Evolutionary conservation across 257 asterid species (phyloP).

Genomic region (Oldenlandia corymbosa): DNA sequence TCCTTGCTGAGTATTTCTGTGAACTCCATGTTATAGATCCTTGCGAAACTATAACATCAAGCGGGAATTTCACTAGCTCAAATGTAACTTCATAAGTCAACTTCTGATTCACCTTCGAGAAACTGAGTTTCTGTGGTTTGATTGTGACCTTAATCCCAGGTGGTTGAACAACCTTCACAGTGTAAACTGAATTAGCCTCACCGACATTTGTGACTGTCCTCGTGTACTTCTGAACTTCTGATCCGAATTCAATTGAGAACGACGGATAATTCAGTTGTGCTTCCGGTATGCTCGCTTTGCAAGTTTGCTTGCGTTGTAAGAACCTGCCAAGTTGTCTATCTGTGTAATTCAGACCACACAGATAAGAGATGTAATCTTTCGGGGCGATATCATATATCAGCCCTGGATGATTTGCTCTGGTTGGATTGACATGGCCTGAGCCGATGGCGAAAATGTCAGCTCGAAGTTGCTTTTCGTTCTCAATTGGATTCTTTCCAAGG

Average conservation of each 20-base stretch:
- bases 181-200: conserved; percentile 5
- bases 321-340: not conserved
- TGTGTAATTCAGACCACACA: conserved; percentile 14
- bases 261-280: conserved; percentile 18
- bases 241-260: conserved; percentile 1
- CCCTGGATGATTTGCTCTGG: conserved; percentile 18
- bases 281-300: not conserved
- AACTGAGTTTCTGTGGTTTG: conserved; percentile 1
- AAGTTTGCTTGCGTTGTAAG: not conserved
- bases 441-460: conserved; percentile 8
- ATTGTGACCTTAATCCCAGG: conserved; percentile 1
- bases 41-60: not conserved
- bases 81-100: conserved; percentile 14
- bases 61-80: not conserved
- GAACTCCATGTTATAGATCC: conserved; percentile 15
- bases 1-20: conserved; percentile 2
- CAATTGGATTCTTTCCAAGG: conserved; percentile 3
- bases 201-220: conserved; percentile 20
- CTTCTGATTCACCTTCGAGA: conserved; percentile 12
- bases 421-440: conserved; percentile 16
- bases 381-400: conserved; percentile 12
- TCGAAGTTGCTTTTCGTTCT: not conserved
- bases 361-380: conserved; percentile 11
- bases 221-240: conserved; percentile 5
- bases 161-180: conserved; percentile 1